Evolutionary conservation across 1,284 basidiomycete species (phyloP).

Genomic region (Fomitopsis schrenkii): DNA sequence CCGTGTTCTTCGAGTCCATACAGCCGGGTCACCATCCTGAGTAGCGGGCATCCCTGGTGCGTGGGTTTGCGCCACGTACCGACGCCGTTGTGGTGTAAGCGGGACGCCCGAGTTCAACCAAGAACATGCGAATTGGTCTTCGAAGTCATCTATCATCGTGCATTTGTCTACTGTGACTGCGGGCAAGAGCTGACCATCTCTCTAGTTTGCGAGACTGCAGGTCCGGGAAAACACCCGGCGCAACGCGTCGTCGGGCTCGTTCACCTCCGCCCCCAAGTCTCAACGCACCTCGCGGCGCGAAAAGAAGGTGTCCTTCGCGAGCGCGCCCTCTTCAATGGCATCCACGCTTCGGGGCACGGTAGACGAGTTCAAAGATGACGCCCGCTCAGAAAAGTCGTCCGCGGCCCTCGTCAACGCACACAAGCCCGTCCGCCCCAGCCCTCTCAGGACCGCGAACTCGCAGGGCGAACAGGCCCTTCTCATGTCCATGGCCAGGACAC

Average conservation of each 20-base stretch:
- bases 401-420: neutral
- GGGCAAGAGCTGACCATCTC: neutral
- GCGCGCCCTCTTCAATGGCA: constrained; percentile 10
- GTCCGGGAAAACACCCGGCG: constrained; percentile 37
- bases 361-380: constrained; percentile 5
- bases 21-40: too few species aligned
- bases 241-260: constrained; percentile 29
- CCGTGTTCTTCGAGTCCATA: too few species aligned
- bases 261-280: constrained; percentile 14
- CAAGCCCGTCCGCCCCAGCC: constrained; percentile 14
- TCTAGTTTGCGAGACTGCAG: constrained; percentile 26
- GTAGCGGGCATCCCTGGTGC: too few species aligned
- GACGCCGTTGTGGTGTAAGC: too few species aligned
- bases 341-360: constrained; percentile 10
- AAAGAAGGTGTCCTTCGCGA: constrained; percentile 26
- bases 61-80: too few species aligned
- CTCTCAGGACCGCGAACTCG: constrained; percentile 8
- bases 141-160: too few species aligned
- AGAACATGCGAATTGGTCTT: too few species aligned
- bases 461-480: constrained; percentile 3
- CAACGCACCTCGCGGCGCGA: constrained; percentile 11
- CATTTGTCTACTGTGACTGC: neutral
- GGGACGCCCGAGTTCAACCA: too few species aligned
- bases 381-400: neutral
- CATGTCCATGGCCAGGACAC: neutral